phyloP scores from a whole-genome alignment of 2,329 filamentous ascomycete species.

The Colletotrichum camelliae region DNA sequence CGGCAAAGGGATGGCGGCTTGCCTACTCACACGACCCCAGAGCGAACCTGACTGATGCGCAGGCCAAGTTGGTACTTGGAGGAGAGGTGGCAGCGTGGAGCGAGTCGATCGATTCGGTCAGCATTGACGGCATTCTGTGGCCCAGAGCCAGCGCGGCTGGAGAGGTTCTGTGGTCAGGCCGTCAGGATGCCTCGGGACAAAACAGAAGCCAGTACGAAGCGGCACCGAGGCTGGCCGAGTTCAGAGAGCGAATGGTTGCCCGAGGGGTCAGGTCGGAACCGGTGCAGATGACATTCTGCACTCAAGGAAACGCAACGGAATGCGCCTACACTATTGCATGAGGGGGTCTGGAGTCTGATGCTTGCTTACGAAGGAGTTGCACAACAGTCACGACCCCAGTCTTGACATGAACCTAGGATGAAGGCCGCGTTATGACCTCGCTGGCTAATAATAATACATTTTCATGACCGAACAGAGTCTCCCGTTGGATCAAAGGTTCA shows the following conservation, averaged over 20 bases:
- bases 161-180: constrained; percentile 82
- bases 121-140: constrained; percentile 79
- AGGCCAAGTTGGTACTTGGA: constrained; percentile 74
- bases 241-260: constrained; percentile 76
- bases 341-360: not conserved
- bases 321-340: constrained; percentile 12
- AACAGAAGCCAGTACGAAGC: constrained; percentile 77
- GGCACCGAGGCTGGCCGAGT: constrained; percentile 72
- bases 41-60: constrained; percentile 62
- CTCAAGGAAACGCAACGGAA: constrained; percentile 54
- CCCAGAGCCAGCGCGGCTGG: constrained; percentile 75
- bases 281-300: constrained; percentile 77
- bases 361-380: not conserved
- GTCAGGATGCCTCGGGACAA: constrained; percentile 66
- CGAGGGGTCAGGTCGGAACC: constrained; percentile 68
- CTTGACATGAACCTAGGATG: not conserved
- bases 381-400: not conserved
- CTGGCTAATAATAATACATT: not conserved
- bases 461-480: not conserved
- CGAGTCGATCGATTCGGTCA: constrained; percentile 79
- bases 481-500: constrained; percentile 3
- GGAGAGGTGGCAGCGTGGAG: constrained; percentile 85
- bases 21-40: constrained; percentile 83
- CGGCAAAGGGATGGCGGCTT: constrained; percentile 80
- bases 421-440: not conserved